Percentiles rank a stretch among this genome's conserved stretches.
Conservation (phyloP, 139 green algal species). For the Zygnema cylindricum region DNA sequence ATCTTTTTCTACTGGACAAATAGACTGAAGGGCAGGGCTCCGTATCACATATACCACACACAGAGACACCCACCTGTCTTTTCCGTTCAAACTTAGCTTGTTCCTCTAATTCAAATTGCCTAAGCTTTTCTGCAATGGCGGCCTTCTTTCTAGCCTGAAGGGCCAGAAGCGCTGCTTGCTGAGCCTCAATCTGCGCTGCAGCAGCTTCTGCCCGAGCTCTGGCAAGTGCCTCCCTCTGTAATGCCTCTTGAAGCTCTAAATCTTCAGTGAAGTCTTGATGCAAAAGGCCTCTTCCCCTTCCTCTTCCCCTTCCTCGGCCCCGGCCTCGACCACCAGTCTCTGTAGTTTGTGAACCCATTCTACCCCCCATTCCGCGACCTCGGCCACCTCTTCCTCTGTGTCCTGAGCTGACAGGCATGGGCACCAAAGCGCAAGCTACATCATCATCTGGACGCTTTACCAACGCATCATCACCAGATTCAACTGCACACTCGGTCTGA, state of each 20-base stretch:
- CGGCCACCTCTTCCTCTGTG: slow-evolving; percentile 1
- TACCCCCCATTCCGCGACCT: not conserved
- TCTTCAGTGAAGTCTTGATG: not conserved
- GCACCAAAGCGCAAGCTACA: not conserved
- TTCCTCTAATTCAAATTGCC: slow-evolving; percentile 21
- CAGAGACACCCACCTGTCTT: slow-evolving; percentile 4
- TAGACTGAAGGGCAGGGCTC: not conserved
- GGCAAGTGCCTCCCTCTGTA: not conserved
- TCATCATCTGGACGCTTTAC: not conserved
- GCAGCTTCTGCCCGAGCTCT: not conserved
- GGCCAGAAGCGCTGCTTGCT: slow-evolving; percentile 16
- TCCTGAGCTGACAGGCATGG: not conserved
- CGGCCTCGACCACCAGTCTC: slow-evolving; percentile 14
- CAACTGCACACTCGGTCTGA: not conserved
- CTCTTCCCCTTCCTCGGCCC: not conserved
- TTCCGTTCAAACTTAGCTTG: slow-evolving; percentile 25
- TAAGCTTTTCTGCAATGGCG: slow-evolving; percentile 29
- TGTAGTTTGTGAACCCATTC: not conserved
- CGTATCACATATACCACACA: not conserved
- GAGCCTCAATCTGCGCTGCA: not conserved
- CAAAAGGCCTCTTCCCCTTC: not conserved
- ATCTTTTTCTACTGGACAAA: not conserved
- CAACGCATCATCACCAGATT: not conserved
- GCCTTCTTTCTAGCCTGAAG: not conserved
- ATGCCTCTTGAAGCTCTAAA: slow-evolving; percentile 6